phyloP scores from a whole-genome alignment of 2,329 filamentous ascomycete genomes.

The Venturia carpophila region DNA sequence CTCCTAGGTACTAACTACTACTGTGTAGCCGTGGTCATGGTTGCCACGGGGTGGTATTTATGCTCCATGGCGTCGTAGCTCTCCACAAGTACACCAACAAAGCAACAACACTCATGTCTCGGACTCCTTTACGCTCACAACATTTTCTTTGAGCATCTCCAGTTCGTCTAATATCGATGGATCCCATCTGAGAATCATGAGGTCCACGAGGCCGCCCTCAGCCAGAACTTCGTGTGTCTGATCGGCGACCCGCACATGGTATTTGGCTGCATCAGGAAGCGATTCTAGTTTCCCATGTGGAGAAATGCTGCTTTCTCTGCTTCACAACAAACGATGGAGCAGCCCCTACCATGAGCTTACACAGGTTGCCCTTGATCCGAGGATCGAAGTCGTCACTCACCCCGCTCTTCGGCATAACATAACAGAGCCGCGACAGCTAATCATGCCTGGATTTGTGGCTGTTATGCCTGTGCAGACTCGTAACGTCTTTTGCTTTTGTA shows the following conservation, averaged over 20 bases:
- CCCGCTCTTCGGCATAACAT: constrained; percentile 3
- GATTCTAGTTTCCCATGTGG: background rate
- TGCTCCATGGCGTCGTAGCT: too few relatives aligned
- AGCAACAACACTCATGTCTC: background rate
- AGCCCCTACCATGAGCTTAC: background rate
- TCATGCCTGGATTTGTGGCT: background rate
- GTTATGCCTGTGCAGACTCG: background rate
- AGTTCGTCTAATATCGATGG: background rate
- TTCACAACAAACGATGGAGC: too few relatives aligned
- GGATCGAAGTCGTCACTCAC: constrained; percentile 5
- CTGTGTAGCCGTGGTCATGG: too few relatives aligned
- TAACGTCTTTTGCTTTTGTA: background rate
- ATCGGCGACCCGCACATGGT: background rate
- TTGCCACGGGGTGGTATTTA: too few relatives aligned
- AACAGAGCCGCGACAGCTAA: background rate
- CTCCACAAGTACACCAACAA: background rate
- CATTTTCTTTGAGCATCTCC: background rate
- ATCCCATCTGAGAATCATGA: background rate
- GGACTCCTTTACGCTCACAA: background rate
- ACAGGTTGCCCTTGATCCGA: background rate
- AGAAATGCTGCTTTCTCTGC: too few relatives aligned
- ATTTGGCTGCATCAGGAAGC: background rate
- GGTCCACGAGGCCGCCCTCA: background rate
- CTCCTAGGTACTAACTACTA: too few relatives aligned
- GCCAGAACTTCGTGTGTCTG: background rate